Evolutionary conservation across 768 basidiomycete species (phyloP).

Genomic region (Lepiota venenata): DNA sequence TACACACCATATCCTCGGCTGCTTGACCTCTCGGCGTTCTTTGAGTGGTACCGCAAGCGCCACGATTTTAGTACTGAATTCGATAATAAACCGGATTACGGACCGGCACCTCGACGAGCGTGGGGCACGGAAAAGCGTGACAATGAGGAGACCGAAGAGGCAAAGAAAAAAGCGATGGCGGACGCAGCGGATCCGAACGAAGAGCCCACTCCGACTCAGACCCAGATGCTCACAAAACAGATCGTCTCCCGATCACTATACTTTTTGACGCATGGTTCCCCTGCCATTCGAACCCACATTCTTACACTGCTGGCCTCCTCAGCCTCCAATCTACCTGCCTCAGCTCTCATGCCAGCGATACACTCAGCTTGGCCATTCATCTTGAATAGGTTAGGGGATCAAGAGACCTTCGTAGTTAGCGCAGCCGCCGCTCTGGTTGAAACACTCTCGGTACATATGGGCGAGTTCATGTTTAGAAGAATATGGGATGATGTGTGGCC

Average conservation of each 20-base stretch:
- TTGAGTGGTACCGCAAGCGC: constrained; percentile 62
- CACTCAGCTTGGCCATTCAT: constrained; percentile 95
- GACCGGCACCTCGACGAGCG: constrained; percentile 53
- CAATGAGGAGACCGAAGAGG: constrained; percentile 17
- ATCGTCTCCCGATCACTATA: constrained; percentile 86
- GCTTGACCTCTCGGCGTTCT: constrained; percentile 45
- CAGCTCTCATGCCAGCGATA: constrained; percentile 77
- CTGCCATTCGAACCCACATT: constrained; percentile 82
- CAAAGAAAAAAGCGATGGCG: constrained; percentile 19
- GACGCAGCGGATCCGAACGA: constrained; percentile 36
- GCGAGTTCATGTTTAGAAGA: constrained; percentile 80
- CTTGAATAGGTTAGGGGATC: constrained; percentile 73
- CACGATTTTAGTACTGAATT: constrained; percentile 29
- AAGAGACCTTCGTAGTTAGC: constrained; percentile 75
- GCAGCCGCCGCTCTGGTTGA: constrained; percentile 77
- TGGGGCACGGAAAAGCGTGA: constrained; percentile 44
- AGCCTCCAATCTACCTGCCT: constrained; percentile 67
- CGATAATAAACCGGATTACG: constrained; percentile 47
- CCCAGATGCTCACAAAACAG: constrained; percentile 75
- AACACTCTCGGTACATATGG: constrained; percentile 62
- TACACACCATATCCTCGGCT: constrained; percentile 24
- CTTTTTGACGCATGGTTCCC: constrained; percentile 89
- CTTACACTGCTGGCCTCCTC: constrained; percentile 71
- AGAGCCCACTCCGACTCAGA: constrained; percentile 55
- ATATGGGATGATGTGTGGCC: constrained; percentile 97